Evolutionary conservation across 495 filamentous ascomycete species (phyloP).

Genomic region (Bryoglossum gracile): DNA sequence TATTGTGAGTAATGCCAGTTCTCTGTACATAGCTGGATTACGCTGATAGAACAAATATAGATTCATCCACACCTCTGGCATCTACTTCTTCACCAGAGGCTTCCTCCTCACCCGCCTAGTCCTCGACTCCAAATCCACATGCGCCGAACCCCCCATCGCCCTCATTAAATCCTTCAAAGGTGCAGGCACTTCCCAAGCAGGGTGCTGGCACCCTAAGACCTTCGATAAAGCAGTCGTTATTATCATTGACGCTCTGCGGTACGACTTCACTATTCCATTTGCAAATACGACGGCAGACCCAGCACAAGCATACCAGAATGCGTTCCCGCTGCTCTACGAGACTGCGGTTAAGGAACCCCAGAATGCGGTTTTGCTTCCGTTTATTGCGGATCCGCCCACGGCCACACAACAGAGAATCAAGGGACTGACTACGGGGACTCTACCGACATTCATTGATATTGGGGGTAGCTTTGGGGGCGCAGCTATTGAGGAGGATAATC

Average conservation of each 20-base stretch:
- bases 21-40: neutral
- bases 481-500: constrained; percentile 95
- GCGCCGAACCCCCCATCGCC: constrained; percentile 60
- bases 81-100: constrained; percentile 92
- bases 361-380: constrained; percentile 84
- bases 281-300: constrained; percentile 33
- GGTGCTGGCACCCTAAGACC: constrained; percentile 92
- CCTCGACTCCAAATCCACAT: constrained; percentile 80
- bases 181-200: constrained; percentile 44
- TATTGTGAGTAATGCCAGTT: constrained; percentile 30
- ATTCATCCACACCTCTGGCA: constrained; percentile 67
- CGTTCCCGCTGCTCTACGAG: constrained; percentile 78
- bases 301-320: constrained; percentile 70
- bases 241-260: constrained; percentile 88
- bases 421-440: constrained; percentile 87
- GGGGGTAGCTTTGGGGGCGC: constrained; percentile 94
- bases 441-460: constrained; percentile 89
- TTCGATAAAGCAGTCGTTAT: constrained; percentile 90
- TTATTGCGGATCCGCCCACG: constrained; percentile 96
- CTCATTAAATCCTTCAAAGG: constrained; percentile 26
- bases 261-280: constrained; percentile 91
- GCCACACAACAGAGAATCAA: constrained; percentile 88
- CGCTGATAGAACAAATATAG: constrained; percentile 7
- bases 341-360: constrained; percentile 62
- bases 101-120: constrained; percentile 92